Conservation (phyloP, 2,329 filamentous ascomycete genomes). For the Phaeophleospora eucalypticola region DNA sequence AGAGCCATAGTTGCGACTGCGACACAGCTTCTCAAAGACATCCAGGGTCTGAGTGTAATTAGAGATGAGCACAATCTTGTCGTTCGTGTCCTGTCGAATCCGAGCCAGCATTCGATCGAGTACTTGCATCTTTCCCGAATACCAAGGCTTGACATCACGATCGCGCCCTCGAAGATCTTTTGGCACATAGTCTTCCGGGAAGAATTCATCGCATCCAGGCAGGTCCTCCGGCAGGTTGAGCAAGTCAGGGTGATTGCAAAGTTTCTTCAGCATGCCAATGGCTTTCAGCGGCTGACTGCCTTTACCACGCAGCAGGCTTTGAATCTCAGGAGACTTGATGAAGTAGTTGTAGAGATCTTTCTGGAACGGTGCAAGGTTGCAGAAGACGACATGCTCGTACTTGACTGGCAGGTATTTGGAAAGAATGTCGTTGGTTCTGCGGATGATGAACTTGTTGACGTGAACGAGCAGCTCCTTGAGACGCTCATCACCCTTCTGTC, state of each 20-base stretch:
- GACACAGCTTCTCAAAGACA: slow-evolving; percentile 87
- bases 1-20: slow-evolving; percentile 75
- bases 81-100: slow-evolving; percentile 92
- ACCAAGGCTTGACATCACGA: slow-evolving; percentile 89
- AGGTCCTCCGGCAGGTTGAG: slow-evolving; percentile 78
- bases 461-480: slow-evolving; percentile 73
- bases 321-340: slow-evolving; percentile 91
- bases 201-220: slow-evolving; percentile 76
- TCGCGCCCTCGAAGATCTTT: slow-evolving; percentile 85
- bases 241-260: slow-evolving; percentile 96
- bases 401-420: slow-evolving; percentile 98
- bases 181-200: slow-evolving; percentile 81
- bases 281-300: slow-evolving; percentile 74
- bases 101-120: slow-evolving; percentile 91
- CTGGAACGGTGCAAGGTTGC: slow-evolving; percentile 89
- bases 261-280: slow-evolving; percentile 93
- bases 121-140: slow-evolving; percentile 97
- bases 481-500: slow-evolving; percentile 77
- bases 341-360: slow-evolving; percentile 94
- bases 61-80: slow-evolving; percentile 98
- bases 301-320: slow-evolving; percentile 73
- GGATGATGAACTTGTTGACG: slow-evolving; percentile 98
- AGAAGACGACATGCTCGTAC: slow-evolving; percentile 99
- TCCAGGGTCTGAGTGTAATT: slow-evolving; percentile 98
- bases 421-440: slow-evolving; percentile 93